Conservation (phyloP, 495 filamentous ascomycete species). For the Penicillium malachiteum region DNA sequence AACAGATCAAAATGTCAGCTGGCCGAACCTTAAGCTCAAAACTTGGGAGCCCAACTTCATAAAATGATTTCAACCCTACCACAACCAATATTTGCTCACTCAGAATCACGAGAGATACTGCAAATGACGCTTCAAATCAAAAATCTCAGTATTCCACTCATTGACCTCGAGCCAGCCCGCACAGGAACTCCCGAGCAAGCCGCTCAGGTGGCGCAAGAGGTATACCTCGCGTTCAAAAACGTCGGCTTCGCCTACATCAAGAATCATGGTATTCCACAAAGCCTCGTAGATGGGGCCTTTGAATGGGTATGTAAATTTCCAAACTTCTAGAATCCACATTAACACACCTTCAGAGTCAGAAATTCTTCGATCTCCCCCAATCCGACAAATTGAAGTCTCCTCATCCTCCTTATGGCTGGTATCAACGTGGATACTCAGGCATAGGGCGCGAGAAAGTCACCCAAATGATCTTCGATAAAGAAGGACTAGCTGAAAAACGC, state of each 20-base stretch:
- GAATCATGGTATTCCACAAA: conserved; percentile 51
- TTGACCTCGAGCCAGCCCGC: no score
- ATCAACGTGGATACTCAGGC: conserved; percentile 66
- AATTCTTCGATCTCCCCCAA: conserved; percentile 45
- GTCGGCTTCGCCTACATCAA: conserved; percentile 61
- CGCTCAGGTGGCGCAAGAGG: conserved; percentile 15
- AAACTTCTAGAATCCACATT: no score
- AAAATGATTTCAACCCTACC: no score
- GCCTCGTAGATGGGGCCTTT: conserved; percentile 53
- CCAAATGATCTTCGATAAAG: conserved; percentile 38
- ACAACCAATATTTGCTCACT: no score
- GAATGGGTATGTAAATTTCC: conserved; percentile 35
- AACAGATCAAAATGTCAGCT: no score
- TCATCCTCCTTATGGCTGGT: conserved; percentile 55
- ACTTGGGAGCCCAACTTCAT: no score
- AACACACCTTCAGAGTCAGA: conserved; percentile 8
- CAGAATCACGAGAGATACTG: no score
- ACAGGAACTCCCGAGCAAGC: no score
- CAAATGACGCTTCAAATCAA: no score
- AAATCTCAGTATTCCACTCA: no score
- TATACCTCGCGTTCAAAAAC: conserved; percentile 52
- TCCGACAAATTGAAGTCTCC: conserved; percentile 55
- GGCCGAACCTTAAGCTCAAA: no score
- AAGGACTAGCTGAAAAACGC: conserved; percentile 28
- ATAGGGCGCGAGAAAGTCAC: conserved; percentile 65